phyloP scores from a whole-genome alignment of 306 rosid species.

The Lablab purpureus region DNA sequence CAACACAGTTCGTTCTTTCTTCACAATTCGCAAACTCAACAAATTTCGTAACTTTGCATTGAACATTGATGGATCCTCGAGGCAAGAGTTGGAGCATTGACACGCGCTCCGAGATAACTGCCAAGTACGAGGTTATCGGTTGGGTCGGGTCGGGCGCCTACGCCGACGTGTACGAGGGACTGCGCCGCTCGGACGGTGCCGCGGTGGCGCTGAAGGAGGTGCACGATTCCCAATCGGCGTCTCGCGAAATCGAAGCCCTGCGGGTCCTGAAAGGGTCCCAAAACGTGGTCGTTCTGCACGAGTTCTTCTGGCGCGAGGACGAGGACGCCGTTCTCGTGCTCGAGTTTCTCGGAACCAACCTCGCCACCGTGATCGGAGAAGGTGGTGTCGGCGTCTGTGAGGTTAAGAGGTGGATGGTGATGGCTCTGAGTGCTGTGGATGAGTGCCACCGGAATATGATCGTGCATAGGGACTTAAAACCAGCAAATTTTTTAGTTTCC shows the following conservation, averaged over 20 bases:
- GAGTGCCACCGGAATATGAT: conserved; percentile 76
- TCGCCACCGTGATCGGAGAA: conserved; percentile 64
- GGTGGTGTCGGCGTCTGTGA: conserved; percentile 58
- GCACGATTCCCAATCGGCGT: conserved; percentile 83
- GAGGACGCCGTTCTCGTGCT: conserved; percentile 93
- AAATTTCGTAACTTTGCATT: neutral
- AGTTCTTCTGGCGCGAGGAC: conserved; percentile 91
- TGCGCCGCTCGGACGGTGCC: conserved; percentile 68
- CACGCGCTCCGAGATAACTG: conserved; percentile 73
- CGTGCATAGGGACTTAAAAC: conserved; percentile 89
- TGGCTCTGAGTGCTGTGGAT: conserved; percentile 75
- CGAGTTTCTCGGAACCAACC: conserved; percentile 69
- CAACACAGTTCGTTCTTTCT: neutral
- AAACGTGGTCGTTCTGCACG: conserved; percentile 76
- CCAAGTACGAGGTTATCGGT: conserved; percentile 71
- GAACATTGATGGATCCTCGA: conserved; percentile 58
- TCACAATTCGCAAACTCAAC: neutral
- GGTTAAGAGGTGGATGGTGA: conserved; percentile 85
- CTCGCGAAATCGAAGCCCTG: conserved; percentile 85
- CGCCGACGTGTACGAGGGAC: conserved; percentile 85
- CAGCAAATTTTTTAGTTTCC: conserved; percentile 72
- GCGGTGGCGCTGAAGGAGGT: conserved; percentile 90
- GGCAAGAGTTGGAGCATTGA: conserved; percentile 90
- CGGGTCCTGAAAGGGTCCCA: conserved; percentile 62
- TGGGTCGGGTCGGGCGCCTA: conserved; percentile 88